Evolutionary conservation across 306 rosid species (phyloP).

Genomic region (Gillenia trifoliata): DNA sequence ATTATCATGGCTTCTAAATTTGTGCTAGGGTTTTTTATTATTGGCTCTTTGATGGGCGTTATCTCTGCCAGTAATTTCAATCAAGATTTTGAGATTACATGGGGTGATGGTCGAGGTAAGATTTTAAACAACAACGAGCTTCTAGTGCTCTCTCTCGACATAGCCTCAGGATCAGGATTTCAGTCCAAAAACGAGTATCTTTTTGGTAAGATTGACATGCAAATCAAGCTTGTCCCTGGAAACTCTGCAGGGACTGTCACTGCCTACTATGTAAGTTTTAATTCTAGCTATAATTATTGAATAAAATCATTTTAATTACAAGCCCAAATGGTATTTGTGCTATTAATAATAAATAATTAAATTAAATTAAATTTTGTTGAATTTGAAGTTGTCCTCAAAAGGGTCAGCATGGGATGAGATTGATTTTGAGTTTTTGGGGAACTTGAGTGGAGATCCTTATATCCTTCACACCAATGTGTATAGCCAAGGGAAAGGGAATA

Average conservation of each 20-base stretch:
- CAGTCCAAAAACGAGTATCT: conserved; percentile 36
- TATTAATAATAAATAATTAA: too few relatives aligned
- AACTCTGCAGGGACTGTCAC: conserved; percentile 58
- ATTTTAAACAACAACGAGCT: conserved; percentile 29
- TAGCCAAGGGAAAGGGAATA: conserved; percentile 57
- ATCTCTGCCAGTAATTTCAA: conserved; percentile 17
- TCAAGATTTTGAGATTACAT: conserved; percentile 25
- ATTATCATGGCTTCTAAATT: conserved; percentile 28
- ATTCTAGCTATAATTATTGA: not conserved
- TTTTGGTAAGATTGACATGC: conserved; percentile 36
- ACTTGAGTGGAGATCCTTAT: conserved; percentile 67
- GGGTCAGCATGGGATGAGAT: conserved; percentile 76
- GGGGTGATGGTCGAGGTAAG: conserved; percentile 45
- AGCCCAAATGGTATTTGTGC: too few relatives aligned
- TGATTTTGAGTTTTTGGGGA: conserved; percentile 71
- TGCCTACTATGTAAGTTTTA: conserved; percentile 13
- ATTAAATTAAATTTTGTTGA: not conserved
- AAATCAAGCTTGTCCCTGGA: conserved; percentile 39
- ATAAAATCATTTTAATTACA: too few relatives aligned
- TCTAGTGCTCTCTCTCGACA: conserved; percentile 38
- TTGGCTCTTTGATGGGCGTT: not conserved
- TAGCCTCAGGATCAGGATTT: conserved; percentile 44
- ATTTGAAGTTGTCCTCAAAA: conserved; percentile 49
- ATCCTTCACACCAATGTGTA: conserved; percentile 68
- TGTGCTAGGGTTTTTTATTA: not conserved